Evolutionary conservation across 257 asterid genomes (phyloP).

Genomic region (Misopates orontium): DNA sequence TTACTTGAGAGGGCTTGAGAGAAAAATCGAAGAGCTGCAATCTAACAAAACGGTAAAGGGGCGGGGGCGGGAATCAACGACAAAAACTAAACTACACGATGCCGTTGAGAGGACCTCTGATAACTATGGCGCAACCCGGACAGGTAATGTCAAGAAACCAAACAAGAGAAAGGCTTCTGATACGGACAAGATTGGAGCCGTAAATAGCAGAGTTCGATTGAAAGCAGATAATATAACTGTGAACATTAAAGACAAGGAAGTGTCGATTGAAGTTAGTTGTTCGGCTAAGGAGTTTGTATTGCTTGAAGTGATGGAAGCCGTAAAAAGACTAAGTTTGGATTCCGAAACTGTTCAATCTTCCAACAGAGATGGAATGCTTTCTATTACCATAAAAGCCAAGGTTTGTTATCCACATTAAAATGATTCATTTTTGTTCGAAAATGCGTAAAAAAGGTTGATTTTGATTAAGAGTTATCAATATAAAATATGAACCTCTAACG

Average conservation of each 20-base stretch:
- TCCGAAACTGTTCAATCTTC: conserved; percentile 63
- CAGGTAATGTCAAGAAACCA: conserved; percentile 36
- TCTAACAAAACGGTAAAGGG: conserved; percentile 48
- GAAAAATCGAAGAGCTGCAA: conserved; percentile 66
- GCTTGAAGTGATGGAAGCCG: conserved; percentile 56
- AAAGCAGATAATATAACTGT: conserved; percentile 49
- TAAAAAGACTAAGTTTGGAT: conserved; percentile 54
- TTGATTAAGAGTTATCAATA: no score
- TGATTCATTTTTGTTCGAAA: no score
- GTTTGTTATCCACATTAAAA: conserved; percentile 44
- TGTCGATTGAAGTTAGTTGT: conserved; percentile 60
- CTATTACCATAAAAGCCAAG: conserved; percentile 66
- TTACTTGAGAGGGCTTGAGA: conserved; percentile 72
- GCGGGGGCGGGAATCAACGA: conserved; percentile 37
- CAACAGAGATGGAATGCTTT: conserved; percentile 59
- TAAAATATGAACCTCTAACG: not conserved
- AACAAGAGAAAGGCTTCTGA: conserved; percentile 69
- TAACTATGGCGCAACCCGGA: conserved; percentile 45
- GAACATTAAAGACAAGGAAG: conserved; percentile 49
- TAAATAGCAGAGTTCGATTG: conserved; percentile 30
- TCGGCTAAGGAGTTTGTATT: conserved; percentile 57
- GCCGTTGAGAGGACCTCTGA: conserved; percentile 66
- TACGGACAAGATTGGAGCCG: conserved; percentile 37
- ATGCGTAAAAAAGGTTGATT: not conserved
- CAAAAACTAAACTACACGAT: conserved; percentile 47